Evolutionary conservation across 495 filamentous ascomycete genomes (phyloP).

Genomic region (Tuber microsphaerosporum): DNA sequence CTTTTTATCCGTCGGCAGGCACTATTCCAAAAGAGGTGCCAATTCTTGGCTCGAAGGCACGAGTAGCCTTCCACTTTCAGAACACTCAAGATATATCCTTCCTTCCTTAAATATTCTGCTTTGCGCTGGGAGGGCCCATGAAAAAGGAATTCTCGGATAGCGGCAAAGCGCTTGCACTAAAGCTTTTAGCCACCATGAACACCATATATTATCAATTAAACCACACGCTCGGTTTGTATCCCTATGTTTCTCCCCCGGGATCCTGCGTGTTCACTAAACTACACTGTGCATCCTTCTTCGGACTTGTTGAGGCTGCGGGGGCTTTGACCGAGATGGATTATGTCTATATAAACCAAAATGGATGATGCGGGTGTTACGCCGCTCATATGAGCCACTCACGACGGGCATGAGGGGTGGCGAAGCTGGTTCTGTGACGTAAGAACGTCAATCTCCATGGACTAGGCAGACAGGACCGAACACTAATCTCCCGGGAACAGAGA

Average conservation of each 20-base stretch:
- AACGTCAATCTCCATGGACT: neutral
- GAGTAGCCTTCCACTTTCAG: neutral
- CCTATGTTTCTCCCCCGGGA: no score
- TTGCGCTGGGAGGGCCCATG: neutral
- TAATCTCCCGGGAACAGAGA: neutral
- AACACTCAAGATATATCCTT: neutral
- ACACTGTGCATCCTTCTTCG: neutral
- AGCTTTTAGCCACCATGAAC: neutral
- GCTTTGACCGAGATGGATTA: neutral
- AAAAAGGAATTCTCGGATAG: neutral
- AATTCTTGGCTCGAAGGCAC: no score
- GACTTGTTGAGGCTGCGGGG: neutral
- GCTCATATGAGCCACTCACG: neutral
- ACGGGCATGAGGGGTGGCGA: no score
- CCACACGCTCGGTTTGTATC: no score
- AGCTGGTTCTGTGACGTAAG: neutral
- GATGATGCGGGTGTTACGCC: no score
- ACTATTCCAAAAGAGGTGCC: no score
- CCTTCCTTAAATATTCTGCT: neutral
- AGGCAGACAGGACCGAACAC: no score
- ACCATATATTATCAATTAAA: neutral
- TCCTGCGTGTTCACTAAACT: neutral
- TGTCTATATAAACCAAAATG: neutral
- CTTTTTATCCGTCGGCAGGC: no score
- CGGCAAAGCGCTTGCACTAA: neutral